Evolutionary conservation across 179 eudicot genomes (phyloP).

Genomic region (Beta macrorhiza): DNA sequence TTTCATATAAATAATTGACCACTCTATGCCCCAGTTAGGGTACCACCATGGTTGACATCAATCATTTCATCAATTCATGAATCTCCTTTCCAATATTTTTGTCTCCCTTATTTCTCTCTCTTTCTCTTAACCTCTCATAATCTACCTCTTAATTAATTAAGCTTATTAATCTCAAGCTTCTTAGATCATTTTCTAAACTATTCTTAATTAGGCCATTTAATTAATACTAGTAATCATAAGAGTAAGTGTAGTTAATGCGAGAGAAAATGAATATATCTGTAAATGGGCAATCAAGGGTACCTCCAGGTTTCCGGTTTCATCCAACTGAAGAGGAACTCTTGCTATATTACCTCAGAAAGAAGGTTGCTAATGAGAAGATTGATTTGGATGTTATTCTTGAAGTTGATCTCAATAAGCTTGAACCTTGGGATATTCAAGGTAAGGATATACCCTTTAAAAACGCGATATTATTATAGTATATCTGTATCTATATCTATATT

Average conservation of each 20-base stretch:
- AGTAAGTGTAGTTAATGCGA: conserved; percentile 18
- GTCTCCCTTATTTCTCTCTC: conserved; percentile 7
- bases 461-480: background rate
- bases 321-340: conserved; percentile 81
- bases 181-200: background rate
- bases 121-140: background rate
- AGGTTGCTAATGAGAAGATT: conserved; percentile 49
- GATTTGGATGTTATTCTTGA: conserved; percentile 73
- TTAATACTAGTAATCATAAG: no score
- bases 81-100: conserved; percentile 5
- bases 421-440: conserved; percentile 89
- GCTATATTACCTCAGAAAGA: conserved; percentile 59
- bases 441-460: background rate
- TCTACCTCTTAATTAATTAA: background rate
- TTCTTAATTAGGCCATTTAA: background rate
- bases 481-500: background rate
- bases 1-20: conserved; percentile 31
- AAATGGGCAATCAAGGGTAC: conserved; percentile 68
- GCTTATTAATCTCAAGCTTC: conserved; percentile 5
- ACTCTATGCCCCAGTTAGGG: conserved; percentile 32
- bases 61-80: conserved; percentile 12
- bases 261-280: conserved; percentile 56
- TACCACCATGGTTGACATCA: conserved; percentile 34
- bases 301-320: conserved; percentile 69
- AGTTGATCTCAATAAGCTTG: conserved; percentile 75